Evolutionary conservation across 306 rosid genomes (phyloP).

Genomic region (Cucurbita argyrosperma): DNA sequence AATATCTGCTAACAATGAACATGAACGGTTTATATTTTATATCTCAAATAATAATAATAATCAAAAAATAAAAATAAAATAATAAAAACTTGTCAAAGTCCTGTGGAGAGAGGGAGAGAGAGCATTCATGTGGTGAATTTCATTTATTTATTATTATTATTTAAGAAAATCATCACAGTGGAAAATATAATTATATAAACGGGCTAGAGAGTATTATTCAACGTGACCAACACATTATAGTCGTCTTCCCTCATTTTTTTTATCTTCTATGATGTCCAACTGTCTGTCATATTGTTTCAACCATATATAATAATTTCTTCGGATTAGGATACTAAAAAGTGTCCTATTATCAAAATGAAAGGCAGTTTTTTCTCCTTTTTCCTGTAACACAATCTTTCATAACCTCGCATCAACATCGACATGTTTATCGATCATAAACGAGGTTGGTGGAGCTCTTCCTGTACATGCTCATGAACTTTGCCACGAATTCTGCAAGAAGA

Average conservation of each 20-base stretch:
- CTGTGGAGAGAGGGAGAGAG: too few relatives aligned
- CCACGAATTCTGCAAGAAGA: constrained; percentile 61
- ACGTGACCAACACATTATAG: not conserved
- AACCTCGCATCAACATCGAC: not conserved
- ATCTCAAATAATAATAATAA: too few relatives aligned
- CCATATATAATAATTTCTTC: not conserved
- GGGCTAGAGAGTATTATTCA: not conserved
- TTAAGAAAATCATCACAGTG: not conserved
- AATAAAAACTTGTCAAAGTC: too few relatives aligned
- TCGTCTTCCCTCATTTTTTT: not conserved
- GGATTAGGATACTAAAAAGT: not conserved
- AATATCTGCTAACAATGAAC: too few relatives aligned
- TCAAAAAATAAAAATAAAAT: too few relatives aligned
- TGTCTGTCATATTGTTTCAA: not conserved
- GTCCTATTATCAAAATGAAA: not conserved
- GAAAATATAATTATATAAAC: not conserved
- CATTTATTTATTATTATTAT: too few relatives aligned
- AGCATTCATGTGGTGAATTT: too few relatives aligned
- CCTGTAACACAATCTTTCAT: not conserved
- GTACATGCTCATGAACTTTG: constrained; percentile 76
- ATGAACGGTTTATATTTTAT: too few relatives aligned
- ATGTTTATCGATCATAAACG: not conserved
- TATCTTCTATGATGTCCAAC: not conserved
- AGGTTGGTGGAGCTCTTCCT: constrained; percentile 33
- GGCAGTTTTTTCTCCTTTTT: not conserved